A percentile compares a stretch with the other conserved stretches of the same genome.
phyloP scores from a whole-genome alignment of 441 rosid genomes.

The Viola pubescens region DNA sequence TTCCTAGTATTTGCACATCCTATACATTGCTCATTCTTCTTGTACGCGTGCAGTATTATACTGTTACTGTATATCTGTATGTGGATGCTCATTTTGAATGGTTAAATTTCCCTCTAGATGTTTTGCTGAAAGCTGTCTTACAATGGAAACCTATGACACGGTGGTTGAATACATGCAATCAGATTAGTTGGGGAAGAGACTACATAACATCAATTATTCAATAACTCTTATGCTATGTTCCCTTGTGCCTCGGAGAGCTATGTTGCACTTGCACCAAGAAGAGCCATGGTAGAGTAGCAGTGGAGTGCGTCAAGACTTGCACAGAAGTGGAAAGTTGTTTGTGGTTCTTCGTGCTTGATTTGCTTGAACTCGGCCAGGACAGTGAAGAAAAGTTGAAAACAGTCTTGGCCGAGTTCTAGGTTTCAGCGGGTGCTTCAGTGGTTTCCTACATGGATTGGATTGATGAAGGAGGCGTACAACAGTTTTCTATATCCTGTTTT shows the following conservation, averaged over 20 bases:
- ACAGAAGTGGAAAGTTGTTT: background rate
- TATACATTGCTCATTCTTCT: too few relatives aligned
- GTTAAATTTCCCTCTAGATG: constrained; percentile 29
- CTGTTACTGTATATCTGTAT: too few relatives aligned
- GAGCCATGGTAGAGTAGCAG: background rate
- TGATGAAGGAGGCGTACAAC: too few relatives aligned
- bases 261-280: background rate
- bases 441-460: too few relatives aligned
- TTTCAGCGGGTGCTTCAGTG: too few relatives aligned
- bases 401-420: too few relatives aligned
- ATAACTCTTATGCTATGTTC: background rate
- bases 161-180: constrained; percentile 38
- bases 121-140: constrained; percentile 48
- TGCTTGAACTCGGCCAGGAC: too few relatives aligned
- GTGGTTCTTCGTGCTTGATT: background rate
- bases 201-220: background rate
- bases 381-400: too few relatives aligned
- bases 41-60: too few relatives aligned
- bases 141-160: constrained; percentile 57
- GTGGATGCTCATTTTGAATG: too few relatives aligned
- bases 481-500: too few relatives aligned
- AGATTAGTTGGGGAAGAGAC: constrained; percentile 14
- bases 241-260: background rate
- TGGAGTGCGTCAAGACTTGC: background rate
- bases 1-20: too few relatives aligned